Base-by-base conservation (phyloP, 2,329 filamentous ascomycete species). In the Neocatenulostroma microsporum region DNA sequence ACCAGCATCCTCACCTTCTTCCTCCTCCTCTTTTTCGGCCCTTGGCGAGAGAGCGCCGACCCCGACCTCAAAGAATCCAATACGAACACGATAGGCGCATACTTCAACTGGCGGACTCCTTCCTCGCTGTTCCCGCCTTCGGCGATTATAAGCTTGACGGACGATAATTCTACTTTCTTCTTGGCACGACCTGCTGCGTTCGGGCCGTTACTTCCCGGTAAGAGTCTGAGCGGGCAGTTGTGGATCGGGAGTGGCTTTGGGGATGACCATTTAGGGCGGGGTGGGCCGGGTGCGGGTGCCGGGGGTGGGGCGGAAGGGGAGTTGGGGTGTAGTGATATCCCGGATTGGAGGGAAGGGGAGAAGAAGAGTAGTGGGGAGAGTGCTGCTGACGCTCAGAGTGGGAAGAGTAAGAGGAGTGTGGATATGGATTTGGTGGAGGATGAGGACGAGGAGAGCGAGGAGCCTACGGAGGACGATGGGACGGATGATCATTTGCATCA, bases 151-250 rank as follows among this genome's bases (percentile, higher is more conserved):
- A 94, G 85, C 61, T 74, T 98, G 44, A 94, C 88, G 55, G 87
- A 96, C 62, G 91, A 98, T 63, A 98, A 98, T 62, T 94, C 86
- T 49, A 98, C 91, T 10, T 94, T 93, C 50, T 98, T 98, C 65
- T 73, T 94, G 37, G 88, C 91, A 28, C 75, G 91, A 32, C 91
- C 91, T 41, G 91, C 91, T 36, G 88, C 86, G 25, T 98, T 96
- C 64, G 91, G 91, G 1, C 86, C 91, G 4, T 66, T 75, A 25
- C 67, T 98, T 25, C 84, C 84, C 1, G 61, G 69, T 10, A 77
- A 74, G 40, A 89, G 91, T 18, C 64, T 96, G 46, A 94, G 84
- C 55, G 88, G 87, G 12, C 83, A 88, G 57, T 68, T 98, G 34
- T 96, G 89, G 89, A 83, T 94, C 38, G 89, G 89, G 4, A 89